Percentiles rank a stretch among this genome's conserved stretches.
These are phyloP conservation scores for Carex sylvatica DNA, from an alignment of 202 grass and related monocot genomes.

Conservation along the genomic window DNA sequence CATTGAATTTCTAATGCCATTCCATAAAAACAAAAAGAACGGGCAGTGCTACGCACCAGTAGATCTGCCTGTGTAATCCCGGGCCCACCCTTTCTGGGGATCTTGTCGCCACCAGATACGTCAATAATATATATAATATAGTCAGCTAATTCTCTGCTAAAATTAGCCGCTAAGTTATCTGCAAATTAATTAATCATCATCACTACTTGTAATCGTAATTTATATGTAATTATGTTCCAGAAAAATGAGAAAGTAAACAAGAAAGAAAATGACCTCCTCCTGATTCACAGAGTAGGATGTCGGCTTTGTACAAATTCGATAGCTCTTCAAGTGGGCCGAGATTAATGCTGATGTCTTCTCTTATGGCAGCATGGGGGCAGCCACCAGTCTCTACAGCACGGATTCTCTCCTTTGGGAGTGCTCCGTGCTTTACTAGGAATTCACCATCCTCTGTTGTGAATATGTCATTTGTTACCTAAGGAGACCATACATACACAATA, in stretches of 20 bases:
- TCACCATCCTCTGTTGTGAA: slow-evolving; percentile 99
- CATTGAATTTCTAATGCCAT: background rate
- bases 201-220: background rate
- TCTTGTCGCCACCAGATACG: slow-evolving; percentile 95
- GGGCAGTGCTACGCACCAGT: slow-evolving; percentile 36
- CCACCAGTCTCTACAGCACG: slow-evolving; percentile 88
- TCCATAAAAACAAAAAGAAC: background rate
- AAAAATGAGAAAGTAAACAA: slow-evolving; percentile 2
- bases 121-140: slow-evolving; percentile 99
- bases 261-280: slow-evolving; percentile 66
- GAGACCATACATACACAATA: slow-evolving; percentile 10
- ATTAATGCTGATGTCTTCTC: slow-evolving; percentile 99
- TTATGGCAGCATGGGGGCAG: slow-evolving; percentile 89
- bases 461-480: slow-evolving; percentile 97
- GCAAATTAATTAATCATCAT: slow-evolving; percentile 19
- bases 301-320: slow-evolving; percentile 73
- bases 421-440: slow-evolving; percentile 89
- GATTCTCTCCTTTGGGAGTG: slow-evolving; percentile 81
- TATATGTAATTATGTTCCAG: background rate
- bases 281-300: slow-evolving; percentile 98
- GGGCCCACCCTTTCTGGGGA: slow-evolving; percentile 92
- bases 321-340: slow-evolving; percentile 89
- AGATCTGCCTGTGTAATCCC: slow-evolving; percentile 98
- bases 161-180: slow-evolving; percentile 98
- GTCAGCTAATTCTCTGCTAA: slow-evolving; percentile 94